phyloP scores from a whole-genome alignment of 2,329 filamentous ascomycete genomes.

The Huntiella savannae region DNA sequence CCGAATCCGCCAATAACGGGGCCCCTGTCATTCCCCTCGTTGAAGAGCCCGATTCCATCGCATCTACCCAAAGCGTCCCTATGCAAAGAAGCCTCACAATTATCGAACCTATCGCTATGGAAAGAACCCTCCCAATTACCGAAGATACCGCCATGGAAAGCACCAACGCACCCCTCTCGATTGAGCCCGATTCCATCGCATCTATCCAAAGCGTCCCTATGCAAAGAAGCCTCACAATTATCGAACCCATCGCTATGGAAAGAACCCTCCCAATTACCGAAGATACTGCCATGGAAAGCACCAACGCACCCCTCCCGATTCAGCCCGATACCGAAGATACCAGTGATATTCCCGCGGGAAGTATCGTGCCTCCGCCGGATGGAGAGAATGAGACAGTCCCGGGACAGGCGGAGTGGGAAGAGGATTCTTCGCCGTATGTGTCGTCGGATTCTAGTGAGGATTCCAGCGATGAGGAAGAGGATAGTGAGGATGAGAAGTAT shows the following conservation, averaged over 20 bases:
- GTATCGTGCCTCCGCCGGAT: neutral
- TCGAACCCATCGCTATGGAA: neutral
- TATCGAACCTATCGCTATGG: neutral
- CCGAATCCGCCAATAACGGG: neutral
- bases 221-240: too few species aligned
- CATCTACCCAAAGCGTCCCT: neutral
- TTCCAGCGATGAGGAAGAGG: conserved; percentile 38
- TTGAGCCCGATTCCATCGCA: too few species aligned
- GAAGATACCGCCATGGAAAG: too few species aligned
- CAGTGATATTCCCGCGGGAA: neutral
- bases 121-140: neutral
- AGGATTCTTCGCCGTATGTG: conserved; percentile 57
- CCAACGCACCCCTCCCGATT: neutral
- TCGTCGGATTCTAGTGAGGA: conserved; percentile 43
- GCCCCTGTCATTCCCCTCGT: neutral
- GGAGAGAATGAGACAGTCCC: conserved; percentile 6
- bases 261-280: neutral
- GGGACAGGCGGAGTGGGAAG: conserved; percentile 62
- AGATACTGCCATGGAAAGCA: neutral
- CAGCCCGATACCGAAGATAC: neutral
- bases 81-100: neutral
- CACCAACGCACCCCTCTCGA: too few species aligned
- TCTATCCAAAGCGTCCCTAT: too few species aligned
- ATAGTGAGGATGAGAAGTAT: conserved; percentile 43
- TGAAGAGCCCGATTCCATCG: neutral